Percentiles rank a stretch among this genome's conserved stretches.
Evolutionary conservation across 495 filamentous ascomycete species (phyloP).

Genomic region (Chaetomium tenue): DNA sequence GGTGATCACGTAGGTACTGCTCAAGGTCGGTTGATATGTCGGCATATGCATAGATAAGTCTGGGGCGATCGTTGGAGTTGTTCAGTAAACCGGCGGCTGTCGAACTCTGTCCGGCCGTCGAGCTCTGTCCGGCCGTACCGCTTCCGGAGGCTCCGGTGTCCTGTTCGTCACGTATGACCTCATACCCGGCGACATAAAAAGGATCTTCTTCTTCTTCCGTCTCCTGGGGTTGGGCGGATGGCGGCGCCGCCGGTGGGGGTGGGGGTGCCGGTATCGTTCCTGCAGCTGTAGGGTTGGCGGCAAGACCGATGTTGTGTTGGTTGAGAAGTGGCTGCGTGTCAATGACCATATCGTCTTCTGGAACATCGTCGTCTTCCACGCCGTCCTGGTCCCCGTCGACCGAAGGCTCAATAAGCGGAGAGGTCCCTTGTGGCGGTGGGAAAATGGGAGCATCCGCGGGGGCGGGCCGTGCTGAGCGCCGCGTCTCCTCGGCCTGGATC

Average conservation of each 20-base stretch:
- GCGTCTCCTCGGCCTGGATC: slow-evolving; percentile 36
- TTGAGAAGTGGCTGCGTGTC: slow-evolving; percentile 34
- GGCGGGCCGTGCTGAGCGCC: not conserved
- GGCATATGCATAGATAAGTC: not conserved
- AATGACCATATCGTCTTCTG: slow-evolving; percentile 46
- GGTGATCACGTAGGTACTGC: too few relatives aligned
- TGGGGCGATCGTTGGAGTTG: too few relatives aligned
- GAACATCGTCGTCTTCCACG: slow-evolving; percentile 43
- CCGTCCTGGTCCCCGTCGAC: slow-evolving; percentile 41
- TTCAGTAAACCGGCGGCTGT: not conserved
- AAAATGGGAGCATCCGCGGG: slow-evolving; percentile 10
- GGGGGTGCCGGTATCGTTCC: slow-evolving; percentile 3
- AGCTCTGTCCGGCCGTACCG: too few relatives aligned
- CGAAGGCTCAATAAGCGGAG: slow-evolving; percentile 26
- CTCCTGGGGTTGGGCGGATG: not conserved
- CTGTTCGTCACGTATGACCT: too few relatives aligned
- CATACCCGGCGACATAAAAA: not conserved
- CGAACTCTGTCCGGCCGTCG: not conserved
- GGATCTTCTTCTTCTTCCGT: not conserved
- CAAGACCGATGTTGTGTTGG: slow-evolving; percentile 8
- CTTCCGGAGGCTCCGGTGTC: too few relatives aligned
- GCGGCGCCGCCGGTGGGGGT: not conserved
- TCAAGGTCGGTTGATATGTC: not conserved
- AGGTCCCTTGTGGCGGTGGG: slow-evolving; percentile 2
- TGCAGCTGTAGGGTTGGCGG: not conserved